phyloP scores from a whole-genome alignment of 495 filamentous ascomycete species.

The Hyaloscypha bicolor region DNA sequence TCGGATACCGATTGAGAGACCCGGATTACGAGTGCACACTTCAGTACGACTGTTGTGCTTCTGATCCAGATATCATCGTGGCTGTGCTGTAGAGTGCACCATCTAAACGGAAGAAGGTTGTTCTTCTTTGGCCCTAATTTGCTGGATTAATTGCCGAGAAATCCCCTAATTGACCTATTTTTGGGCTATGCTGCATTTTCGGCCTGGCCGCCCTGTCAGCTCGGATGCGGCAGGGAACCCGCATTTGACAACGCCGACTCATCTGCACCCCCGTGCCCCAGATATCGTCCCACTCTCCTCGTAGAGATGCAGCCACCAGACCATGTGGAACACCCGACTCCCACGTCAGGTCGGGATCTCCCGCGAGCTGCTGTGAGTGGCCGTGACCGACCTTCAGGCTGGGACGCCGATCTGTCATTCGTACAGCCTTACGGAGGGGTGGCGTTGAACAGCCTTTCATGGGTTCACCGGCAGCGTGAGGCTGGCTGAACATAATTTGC shows the following conservation, averaged over 20 bases:
- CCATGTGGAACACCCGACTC: not conserved
- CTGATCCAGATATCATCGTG: not conserved
- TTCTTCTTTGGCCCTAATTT: too few relatives aligned
- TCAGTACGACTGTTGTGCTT: not conserved
- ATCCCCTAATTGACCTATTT: too few relatives aligned
- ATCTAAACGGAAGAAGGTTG: too few relatives aligned
- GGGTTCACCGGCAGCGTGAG: too few relatives aligned
- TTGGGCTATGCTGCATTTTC: conserved; percentile 3
- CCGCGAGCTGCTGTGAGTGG: not conserved
- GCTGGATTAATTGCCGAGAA: too few relatives aligned
- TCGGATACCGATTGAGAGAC: not conserved
- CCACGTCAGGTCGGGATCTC: not conserved
- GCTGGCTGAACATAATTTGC: not conserved
- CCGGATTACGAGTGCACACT: not conserved
- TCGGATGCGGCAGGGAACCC: not conserved
- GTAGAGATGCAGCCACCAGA: not conserved
- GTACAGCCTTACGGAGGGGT: not conserved
- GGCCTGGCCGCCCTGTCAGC: not conserved
- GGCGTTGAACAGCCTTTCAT: not conserved
- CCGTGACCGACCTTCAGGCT: not conserved
- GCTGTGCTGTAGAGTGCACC: not conserved
- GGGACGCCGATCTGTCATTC: not conserved
- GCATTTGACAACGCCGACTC: not conserved
- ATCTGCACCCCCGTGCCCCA: conserved; percentile 1
- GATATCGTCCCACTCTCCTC: not conserved